A percentile compares a stretch with the other conserved stretches of the same genome.
phyloP scores from a whole-genome alignment of 441 rosid species.

The Breynia disticha region DNA sequence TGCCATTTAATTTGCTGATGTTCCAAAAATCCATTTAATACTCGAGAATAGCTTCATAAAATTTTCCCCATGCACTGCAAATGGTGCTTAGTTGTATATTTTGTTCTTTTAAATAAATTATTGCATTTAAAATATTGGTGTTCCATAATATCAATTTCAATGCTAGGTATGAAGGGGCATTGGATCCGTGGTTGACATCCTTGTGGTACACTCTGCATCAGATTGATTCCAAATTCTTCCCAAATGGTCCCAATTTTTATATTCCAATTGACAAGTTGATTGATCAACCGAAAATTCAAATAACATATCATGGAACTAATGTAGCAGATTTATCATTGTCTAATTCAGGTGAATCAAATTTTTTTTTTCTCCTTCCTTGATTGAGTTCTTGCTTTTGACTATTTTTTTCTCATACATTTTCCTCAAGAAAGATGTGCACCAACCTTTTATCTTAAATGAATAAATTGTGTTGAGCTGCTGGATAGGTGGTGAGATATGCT shows the following conservation, averaged over 20 bases:
- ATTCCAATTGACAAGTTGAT: conserved; percentile 33
- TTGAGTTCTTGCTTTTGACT: too few relatives aligned
- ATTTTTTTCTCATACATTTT: neutral
- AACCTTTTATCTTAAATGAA: neutral
- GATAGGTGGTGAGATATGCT: neutral
- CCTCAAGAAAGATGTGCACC: too few relatives aligned
- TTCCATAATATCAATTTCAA: conserved; percentile 9
- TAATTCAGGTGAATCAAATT: too few relatives aligned
- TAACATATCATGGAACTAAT: conserved; percentile 35
- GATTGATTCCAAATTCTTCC: conserved; percentile 52
- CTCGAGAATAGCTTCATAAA: too few relatives aligned
- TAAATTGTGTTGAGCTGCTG: neutral
- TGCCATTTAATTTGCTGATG: too few relatives aligned
- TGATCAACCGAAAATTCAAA: conserved; percentile 56
- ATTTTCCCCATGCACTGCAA: too few relatives aligned
- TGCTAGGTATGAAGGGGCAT: conserved; percentile 78
- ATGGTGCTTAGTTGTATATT: too few relatives aligned
- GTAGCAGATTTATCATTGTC: too few relatives aligned
- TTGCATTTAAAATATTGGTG: too few relatives aligned
- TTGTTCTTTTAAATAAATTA: too few relatives aligned
- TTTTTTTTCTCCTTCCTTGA: too few relatives aligned
- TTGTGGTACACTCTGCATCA: conserved; percentile 57
- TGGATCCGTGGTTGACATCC: conserved; percentile 91
- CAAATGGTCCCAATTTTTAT: conserved; percentile 52
- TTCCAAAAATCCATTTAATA: too few relatives aligned